A percentile compares a stretch with the other conserved stretches of the same genome.
Conservation (phyloP, 148 eudicot species). For the Vaccinium macrocarpon region DNA sequence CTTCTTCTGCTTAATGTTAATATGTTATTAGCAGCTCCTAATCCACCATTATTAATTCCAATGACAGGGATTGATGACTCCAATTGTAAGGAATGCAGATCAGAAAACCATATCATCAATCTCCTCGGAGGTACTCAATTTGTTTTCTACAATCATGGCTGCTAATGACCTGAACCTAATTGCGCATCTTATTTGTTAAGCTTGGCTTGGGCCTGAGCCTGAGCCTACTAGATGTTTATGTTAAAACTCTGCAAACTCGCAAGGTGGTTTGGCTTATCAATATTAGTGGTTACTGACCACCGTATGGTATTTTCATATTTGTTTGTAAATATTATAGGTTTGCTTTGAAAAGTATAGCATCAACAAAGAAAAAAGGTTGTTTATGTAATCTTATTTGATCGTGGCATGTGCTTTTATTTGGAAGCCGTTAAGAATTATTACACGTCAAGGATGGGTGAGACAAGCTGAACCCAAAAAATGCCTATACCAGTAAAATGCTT, state of each 20-base stretch:
- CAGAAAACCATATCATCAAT: conserved; percentile 91
- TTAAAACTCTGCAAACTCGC: neutral
- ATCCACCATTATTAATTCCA: conserved; percentile 16
- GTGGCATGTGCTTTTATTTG: neutral
- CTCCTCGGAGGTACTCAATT: conserved; percentile 64
- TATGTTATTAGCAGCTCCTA: neutral
- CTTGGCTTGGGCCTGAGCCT: neutral
- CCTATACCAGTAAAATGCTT: neutral
- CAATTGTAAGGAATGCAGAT: conserved; percentile 85
- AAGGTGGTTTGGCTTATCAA: neutral
- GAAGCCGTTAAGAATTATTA: neutral
- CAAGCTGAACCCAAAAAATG: neutral
- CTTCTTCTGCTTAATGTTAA: conserved; percentile 3
- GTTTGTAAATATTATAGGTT: neutral
- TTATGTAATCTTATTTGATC: neutral
- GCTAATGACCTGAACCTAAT: neutral
- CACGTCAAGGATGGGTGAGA: neutral
- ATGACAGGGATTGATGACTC: conserved; percentile 96
- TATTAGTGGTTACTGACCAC: neutral
- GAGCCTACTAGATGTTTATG: neutral
- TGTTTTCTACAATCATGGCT: neutral
- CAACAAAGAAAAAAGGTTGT: neutral
- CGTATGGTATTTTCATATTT: neutral
- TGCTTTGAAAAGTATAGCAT: neutral
- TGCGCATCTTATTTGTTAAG: neutral